Conservation (phyloP, 768 basidiomycete species). For the Filobasidium floriforme region DNA sequence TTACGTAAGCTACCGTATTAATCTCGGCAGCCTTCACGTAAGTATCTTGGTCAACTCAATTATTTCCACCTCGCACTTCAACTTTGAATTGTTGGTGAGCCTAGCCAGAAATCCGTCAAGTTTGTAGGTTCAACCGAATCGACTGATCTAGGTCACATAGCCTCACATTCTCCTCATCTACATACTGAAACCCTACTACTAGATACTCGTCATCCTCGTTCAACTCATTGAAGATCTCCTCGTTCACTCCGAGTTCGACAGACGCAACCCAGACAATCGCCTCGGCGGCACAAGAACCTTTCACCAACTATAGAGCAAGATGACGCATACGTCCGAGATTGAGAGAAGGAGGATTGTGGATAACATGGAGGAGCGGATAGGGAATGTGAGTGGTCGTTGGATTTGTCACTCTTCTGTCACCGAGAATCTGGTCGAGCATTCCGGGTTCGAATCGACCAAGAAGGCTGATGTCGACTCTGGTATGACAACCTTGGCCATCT, state of each 20-base stretch:
- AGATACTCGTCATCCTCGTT: too few relatives aligned
- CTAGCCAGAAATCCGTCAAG: not conserved
- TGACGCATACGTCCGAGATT: conserved; percentile 1
- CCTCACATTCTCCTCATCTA: too few relatives aligned
- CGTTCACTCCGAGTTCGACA: too few relatives aligned
- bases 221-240: too few relatives aligned
- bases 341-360: not conserved
- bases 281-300: not conserved
- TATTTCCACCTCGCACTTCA: too few relatives aligned
- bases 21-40: too few relatives aligned
- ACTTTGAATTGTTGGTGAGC: not conserved
- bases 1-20: too few relatives aligned
- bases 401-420: not conserved
- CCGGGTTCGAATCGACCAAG: not conserved
- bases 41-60: too few relatives aligned
- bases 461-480: not conserved
- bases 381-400: not conserved
- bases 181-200: too few relatives aligned
- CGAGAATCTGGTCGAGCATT: not conserved
- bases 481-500: not conserved
- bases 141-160: too few relatives aligned
- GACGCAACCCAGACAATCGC: too few relatives aligned
- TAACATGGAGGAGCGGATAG: conserved; percentile 7
- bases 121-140: not conserved
- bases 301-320: not conserved